Evolutionary conservation across 2,329 filamentous ascomycete genomes (phyloP), one percentile per base, ranked within the genome.

Genomic region (Aciculosporium take): DNA sequence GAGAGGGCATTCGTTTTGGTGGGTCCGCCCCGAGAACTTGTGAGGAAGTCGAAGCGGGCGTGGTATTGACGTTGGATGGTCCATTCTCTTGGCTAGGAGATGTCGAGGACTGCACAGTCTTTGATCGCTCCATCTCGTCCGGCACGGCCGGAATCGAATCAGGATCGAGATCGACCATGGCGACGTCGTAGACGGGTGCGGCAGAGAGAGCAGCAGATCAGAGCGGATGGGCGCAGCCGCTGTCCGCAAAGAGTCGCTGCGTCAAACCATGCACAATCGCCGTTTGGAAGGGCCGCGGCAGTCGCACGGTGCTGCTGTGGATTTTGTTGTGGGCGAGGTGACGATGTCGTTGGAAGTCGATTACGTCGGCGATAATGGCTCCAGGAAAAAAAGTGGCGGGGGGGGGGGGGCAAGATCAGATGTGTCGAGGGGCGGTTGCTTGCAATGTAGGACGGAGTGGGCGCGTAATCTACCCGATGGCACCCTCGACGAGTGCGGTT

Each of bases 1-100:
- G 58, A 5, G 75, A 74, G 17, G 76, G 69, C 44, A 79, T 54
- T 57, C 76, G 62, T 57, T 72, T 65, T 42, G 67, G 65, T 29
- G 50, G 45, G 42, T 60, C 56, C 30, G 50, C 30, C 10, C 54
- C 44, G 43, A 61, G 50, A 3, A 56, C 56, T 41, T 69, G 68
- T 39, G 66, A 60, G 6, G 70, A 67, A 8, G 69, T 72, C 50
- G 58, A 68, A 40, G 65, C 62, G 45, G 67, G 64, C 15, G 69
- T 71, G 7, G 66, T 67, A 21, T 20, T 13, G 33, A 13, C 4
- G 10, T 40, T 32, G 9, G 17, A 23, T 8, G 31, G 7, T 10
- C 17, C 42, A 38, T 61, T 59, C 48, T 66, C 60, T 15, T 65
- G 69, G 35, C 57, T 62, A 18, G 68, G 66, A 1, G 67, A 67